These are phyloP conservation scores for Clavariopsis aquatica DNA, from an alignment of 495 filamentous ascomycete genomes.

Conservation along the genomic window DNA sequence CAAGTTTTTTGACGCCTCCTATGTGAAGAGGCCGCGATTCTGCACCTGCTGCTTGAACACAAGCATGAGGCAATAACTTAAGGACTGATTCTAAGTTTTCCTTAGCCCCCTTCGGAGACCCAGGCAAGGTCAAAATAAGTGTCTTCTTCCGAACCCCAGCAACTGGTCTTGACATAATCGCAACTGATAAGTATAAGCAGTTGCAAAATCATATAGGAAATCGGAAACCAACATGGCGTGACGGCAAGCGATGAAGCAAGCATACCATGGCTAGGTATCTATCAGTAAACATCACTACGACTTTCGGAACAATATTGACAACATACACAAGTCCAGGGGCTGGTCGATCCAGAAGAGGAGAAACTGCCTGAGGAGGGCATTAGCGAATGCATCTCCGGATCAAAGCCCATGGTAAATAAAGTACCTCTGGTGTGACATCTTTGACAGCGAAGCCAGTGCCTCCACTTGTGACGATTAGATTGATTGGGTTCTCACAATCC, in stretches of 20 bases:
- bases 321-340: constrained; percentile 84
- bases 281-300: constrained; percentile 37
- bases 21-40: constrained; percentile 79
- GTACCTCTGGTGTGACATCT: constrained; percentile 85
- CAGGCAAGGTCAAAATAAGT: constrained; percentile 86
- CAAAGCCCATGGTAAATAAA: constrained; percentile 30
- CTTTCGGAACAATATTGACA: not conserved
- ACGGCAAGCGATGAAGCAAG: constrained; percentile 77
- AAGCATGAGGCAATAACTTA: constrained; percentile 89
- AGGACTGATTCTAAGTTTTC: constrained; percentile 94
- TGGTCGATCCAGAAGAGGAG: constrained; percentile 77
- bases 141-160: constrained; percentile 84
- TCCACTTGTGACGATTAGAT: constrained; percentile 84
- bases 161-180: constrained; percentile 94
- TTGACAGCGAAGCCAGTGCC: constrained; percentile 92
- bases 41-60: constrained; percentile 79
- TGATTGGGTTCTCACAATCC: constrained; percentile 61
- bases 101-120: constrained; percentile 93
- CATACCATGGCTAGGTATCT: constrained; percentile 76
- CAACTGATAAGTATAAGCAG: constrained; percentile 59
- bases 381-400: not conserved
- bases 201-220: not conserved
- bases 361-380: constrained; percentile 63
- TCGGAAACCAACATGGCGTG: constrained; percentile 74
- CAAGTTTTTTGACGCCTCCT: constrained; percentile 79